These are phyloP conservation scores for Saccharomyces pastorianus DNA, from an alignment of 1,139 yeast species.

Conservation along the genomic window DNA sequence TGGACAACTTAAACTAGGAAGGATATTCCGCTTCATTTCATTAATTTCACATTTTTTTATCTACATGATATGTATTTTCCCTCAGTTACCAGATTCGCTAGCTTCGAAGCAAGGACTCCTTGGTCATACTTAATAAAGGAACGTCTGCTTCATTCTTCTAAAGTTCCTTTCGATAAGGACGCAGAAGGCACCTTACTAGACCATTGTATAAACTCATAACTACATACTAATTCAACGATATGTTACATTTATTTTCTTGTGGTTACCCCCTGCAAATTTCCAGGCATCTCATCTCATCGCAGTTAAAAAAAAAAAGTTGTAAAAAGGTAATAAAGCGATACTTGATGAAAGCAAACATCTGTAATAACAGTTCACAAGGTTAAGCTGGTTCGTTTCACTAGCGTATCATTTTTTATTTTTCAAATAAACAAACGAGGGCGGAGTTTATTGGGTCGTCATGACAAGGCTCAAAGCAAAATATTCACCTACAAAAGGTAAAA, in stretches of 20 bases:
- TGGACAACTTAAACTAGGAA: background rate
- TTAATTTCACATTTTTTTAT: background rate
- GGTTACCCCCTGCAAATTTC: background rate
- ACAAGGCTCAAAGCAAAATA: constrained; percentile 1
- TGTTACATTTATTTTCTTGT: background rate
- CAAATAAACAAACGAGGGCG: background rate
- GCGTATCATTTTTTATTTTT: background rate
- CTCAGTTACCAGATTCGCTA: background rate
- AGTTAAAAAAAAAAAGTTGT: background rate
- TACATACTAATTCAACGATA: background rate
- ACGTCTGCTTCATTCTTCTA: background rate
- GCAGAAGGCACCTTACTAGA: background rate
- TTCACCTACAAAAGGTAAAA: constrained; percentile 2
- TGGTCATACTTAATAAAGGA: background rate
- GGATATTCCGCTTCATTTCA: background rate
- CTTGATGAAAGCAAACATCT: background rate
- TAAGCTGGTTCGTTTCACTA: background rate
- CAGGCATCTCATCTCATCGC: constrained; percentile 3
- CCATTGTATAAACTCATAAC: background rate
- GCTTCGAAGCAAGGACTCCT: background rate
- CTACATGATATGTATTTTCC: background rate
- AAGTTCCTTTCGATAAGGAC: background rate
- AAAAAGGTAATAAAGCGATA: background rate
- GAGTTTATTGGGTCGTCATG: background rate
- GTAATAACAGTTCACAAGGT: background rate